Percentiles rank a stretch among this genome's conserved stretches.
Evolutionary conservation across 495 filamentous ascomycete genomes (phyloP).

Genomic region (Daldinia decipiens): DNA sequence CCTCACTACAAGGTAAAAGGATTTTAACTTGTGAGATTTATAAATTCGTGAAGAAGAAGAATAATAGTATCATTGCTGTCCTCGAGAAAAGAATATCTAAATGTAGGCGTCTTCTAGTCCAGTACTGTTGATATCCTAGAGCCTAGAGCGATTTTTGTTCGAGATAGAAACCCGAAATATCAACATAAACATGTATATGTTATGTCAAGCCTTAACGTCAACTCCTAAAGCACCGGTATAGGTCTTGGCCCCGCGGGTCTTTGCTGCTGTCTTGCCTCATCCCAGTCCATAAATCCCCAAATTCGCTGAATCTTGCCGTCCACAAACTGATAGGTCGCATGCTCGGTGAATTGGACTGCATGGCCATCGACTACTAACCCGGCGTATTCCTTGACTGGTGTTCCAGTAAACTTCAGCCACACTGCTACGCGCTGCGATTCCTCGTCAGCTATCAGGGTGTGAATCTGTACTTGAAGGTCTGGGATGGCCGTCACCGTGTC

Average conservation of each 20-base stretch:
- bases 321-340: constrained; percentile 40
- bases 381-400: constrained; percentile 29
- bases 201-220: background rate
- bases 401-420: constrained; percentile 39
- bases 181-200: background rate
- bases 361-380: constrained; percentile 27
- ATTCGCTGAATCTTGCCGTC: constrained; percentile 39
- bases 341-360: constrained; percentile 31
- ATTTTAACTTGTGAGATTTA: background rate
- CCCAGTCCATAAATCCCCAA: constrained; percentile 39
- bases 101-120: background rate
- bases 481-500: constrained; percentile 35
- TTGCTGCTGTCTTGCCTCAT: constrained; percentile 32
- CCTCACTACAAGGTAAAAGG: background rate
- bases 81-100: background rate
- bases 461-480: constrained; percentile 33
- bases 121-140: background rate
- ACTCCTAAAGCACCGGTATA: constrained; percentile 12
- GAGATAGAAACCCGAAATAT: background rate
- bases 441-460: constrained; percentile 35
- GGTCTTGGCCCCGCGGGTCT: constrained; percentile 3
- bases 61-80: background rate
- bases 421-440: constrained; percentile 34
- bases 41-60: background rate
- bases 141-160: background rate